These are phyloP conservation scores for Penicillium occitanis DNA, from an alignment of 2,329 filamentous ascomycete species.

Conservation along the genomic window DNA sequence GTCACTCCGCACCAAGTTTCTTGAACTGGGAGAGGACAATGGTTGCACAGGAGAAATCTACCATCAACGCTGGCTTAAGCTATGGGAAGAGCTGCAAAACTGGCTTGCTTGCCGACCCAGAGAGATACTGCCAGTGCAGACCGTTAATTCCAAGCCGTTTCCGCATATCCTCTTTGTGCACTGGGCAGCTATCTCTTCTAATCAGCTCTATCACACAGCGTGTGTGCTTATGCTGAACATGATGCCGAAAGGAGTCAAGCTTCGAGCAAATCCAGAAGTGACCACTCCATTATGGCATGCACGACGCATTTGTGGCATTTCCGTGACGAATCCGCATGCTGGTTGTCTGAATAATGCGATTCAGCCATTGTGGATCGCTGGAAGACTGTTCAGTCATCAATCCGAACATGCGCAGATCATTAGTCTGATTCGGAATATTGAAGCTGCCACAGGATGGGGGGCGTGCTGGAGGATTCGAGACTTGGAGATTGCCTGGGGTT, in stretches of 20 bases:
- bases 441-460: constrained; percentile 55
- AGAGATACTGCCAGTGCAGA: constrained; percentile 50
- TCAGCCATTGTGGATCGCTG: constrained; percentile 59
- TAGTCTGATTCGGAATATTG: constrained; percentile 50
- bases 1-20: constrained; percentile 50
- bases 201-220: constrained; percentile 59
- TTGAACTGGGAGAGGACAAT: constrained; percentile 51
- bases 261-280: constrained; percentile 26
- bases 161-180: constrained; percentile 55
- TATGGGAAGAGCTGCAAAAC: constrained; percentile 53
- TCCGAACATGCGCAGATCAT: constrained; percentile 41
- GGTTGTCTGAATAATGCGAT: constrained; percentile 60
- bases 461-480: constrained; percentile 56
- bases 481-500: constrained; percentile 44
- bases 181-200: constrained; percentile 58
- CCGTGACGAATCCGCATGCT: constrained; percentile 55
- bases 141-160: constrained; percentile 48
- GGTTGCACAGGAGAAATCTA: constrained; percentile 46
- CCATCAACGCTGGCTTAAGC: constrained; percentile 46
- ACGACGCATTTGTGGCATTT: constrained; percentile 57
- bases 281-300: constrained; percentile 57
- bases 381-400: constrained; percentile 54
- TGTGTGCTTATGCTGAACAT: constrained; percentile 54
- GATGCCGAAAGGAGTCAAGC: constrained; percentile 38
- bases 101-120: constrained; percentile 51